phyloP scores from a whole-genome alignment of 2,329 filamentous ascomycete species.

The Tolypocladium cylindrosporum region DNA sequence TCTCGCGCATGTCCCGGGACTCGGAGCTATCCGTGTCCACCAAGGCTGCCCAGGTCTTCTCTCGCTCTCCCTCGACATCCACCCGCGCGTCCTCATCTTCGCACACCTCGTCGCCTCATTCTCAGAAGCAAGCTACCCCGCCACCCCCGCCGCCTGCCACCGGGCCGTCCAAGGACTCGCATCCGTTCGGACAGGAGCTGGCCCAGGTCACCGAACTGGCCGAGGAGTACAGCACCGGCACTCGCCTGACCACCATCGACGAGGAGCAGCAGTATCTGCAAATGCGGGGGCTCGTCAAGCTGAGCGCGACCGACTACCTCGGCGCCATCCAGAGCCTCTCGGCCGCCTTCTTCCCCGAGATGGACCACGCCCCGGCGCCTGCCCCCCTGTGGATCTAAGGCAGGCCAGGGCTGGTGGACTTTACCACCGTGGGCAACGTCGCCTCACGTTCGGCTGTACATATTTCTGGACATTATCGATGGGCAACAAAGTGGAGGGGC shows the following conservation, averaged over 20 bases:
- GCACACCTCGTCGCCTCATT: constrained; percentile 19
- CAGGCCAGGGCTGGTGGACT: neutral
- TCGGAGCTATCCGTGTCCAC: constrained; percentile 43
- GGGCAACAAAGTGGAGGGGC: neutral
- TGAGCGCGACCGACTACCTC: constrained; percentile 75
- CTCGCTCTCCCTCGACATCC: constrained; percentile 46
- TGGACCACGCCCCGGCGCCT: constrained; percentile 19
- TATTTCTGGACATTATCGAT: constrained; percentile 14
- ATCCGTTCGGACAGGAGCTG: constrained; percentile 84
- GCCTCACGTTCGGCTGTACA: constrained; percentile 19
- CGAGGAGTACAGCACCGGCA: constrained; percentile 68
- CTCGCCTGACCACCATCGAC: constrained; percentile 51
- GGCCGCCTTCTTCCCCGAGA: constrained; percentile 45
- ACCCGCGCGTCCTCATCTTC: constrained; percentile 40
- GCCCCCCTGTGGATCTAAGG: constrained; percentile 39
- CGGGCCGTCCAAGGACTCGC: constrained; percentile 26
- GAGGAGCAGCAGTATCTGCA: constrained; percentile 58
- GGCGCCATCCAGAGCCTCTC: constrained; percentile 66
- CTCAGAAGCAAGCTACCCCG: constrained; percentile 16
- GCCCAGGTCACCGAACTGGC: constrained; percentile 88
- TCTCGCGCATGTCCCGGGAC: constrained; percentile 47
- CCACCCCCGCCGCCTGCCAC: constrained; percentile 22
- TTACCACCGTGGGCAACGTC: neutral
- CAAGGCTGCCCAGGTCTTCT: constrained; percentile 46
- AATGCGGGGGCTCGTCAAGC: constrained; percentile 60